Percentiles rank a stretch among this genome's conserved stretches.
These are phyloP conservation scores for Microcos paniculata DNA, from an alignment of 345 rosid genomes.

Conservation along the genomic window DNA sequence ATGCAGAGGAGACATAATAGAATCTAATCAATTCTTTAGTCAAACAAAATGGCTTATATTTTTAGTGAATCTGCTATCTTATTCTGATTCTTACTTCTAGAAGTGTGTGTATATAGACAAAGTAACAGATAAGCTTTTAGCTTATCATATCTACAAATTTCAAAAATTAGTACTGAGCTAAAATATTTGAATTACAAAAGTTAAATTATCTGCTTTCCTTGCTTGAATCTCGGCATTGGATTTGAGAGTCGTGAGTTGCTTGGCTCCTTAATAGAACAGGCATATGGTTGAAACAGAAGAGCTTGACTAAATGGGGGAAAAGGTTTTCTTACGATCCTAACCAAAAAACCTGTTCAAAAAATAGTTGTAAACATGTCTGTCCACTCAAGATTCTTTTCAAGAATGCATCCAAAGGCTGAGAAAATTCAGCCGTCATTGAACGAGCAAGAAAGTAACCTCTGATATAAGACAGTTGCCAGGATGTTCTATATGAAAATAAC, in stretches of 20 bases:
- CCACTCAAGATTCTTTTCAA: conserved; percentile 56
- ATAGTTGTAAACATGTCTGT: conserved; percentile 62
- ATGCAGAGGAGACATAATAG: conserved; percentile 38
- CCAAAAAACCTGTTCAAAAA: conserved; percentile 76
- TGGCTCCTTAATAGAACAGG: no score
- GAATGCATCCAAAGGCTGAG: conserved; percentile 53
- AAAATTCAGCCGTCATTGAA: conserved; percentile 64
- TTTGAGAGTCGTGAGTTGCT: no score
- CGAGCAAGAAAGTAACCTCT: conserved; percentile 75
- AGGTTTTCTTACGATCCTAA: not conserved
- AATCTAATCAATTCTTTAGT: no score
- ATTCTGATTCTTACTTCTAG: not conserved
- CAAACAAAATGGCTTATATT: not conserved
- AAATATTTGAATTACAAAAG: no score
- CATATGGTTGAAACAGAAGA: not conserved
- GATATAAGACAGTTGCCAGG: conserved; percentile 63
- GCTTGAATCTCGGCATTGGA: no score
- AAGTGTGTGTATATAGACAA: no score
- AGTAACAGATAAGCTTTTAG: no score
- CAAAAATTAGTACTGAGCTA: no score
- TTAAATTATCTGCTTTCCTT: no score
- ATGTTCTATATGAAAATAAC: conserved; percentile 62
- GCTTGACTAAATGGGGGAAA: not conserved
- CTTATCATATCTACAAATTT: no score
- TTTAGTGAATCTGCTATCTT: not conserved